Conservation (phyloP, 345 rosid species). For the Stellera chamaejasme region DNA sequence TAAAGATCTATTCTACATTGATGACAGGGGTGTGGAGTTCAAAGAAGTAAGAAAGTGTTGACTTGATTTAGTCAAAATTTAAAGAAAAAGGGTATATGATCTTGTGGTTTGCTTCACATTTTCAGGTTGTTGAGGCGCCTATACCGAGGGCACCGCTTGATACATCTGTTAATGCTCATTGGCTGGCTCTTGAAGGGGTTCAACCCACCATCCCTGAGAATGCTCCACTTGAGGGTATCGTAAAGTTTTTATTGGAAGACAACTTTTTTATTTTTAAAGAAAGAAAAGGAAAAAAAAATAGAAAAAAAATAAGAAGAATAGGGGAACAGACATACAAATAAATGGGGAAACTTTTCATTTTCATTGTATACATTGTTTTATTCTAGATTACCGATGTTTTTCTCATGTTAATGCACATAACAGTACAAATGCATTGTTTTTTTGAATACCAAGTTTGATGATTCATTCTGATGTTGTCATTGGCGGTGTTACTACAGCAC, state of each 20-base stretch:
- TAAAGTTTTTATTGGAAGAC: background rate
- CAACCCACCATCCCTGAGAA: constrained; percentile 80
- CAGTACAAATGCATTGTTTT: too few relatives aligned
- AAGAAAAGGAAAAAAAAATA: too few relatives aligned
- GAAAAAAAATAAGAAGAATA: too few relatives aligned
- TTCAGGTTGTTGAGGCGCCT: constrained; percentile 65
- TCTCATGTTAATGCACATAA: too few relatives aligned
- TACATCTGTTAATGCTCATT: constrained; percentile 46
- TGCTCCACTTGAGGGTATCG: constrained; percentile 52
- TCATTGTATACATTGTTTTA: too few relatives aligned
- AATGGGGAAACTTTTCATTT: too few relatives aligned
- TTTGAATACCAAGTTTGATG: too few relatives aligned
- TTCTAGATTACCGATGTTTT: too few relatives aligned
- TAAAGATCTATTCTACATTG: constrained; percentile 65
- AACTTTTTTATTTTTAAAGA: background rate
- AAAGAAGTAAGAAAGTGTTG: constrained; percentile 41
- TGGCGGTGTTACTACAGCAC: too few relatives aligned
- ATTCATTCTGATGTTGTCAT: too few relatives aligned
- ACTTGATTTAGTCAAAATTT: background rate
- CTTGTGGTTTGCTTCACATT: constrained; percentile 1
- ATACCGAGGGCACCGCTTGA: constrained; percentile 51
- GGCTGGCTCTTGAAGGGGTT: constrained; percentile 90
- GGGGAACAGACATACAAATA: too few relatives aligned
- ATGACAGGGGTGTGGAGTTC: constrained; percentile 69
- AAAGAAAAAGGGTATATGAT: background rate